phyloP scores from a whole-genome alignment of 352 stramenopile genomes.

The Globisporangium sylvaticum region DNA sequence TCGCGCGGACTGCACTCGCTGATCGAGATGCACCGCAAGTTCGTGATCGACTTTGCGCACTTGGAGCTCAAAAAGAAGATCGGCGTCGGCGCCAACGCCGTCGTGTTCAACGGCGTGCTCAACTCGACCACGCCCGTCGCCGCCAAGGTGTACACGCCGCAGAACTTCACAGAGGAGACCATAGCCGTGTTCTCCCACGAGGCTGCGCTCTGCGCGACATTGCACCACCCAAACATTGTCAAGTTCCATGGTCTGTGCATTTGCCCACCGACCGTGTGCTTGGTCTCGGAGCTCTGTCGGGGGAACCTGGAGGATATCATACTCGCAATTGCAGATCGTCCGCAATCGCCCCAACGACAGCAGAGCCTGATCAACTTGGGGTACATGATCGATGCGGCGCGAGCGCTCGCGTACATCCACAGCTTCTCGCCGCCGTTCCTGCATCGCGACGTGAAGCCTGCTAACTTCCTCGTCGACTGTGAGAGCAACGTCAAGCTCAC shows the following conservation, averaged over 20 bases:
- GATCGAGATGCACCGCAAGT: conserved; percentile 67
- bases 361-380: conserved; percentile 43
- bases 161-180: conserved; percentile 43
- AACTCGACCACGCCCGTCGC: conserved; percentile 30
- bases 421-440: conserved; percentile 59
- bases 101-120: conserved; percentile 49
- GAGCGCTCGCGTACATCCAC: conserved; percentile 59
- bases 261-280: conserved; percentile 55
- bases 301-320: conserved; percentile 46
- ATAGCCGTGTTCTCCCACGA: conserved; percentile 60
- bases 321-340: conserved; percentile 15
- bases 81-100: conserved; percentile 37
- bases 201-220: conserved; percentile 41
- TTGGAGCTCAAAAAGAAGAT: conserved; percentile 46
- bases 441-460: conserved; percentile 63
- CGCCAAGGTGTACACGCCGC: conserved; percentile 63
- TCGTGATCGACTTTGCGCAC: conserved; percentile 67
- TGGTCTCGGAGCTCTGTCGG: conserved; percentile 57
- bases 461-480: conserved; percentile 58
- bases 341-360: conserved; percentile 20
- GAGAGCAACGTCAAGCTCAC: conserved; percentile 58
- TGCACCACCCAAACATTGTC: conserved; percentile 61
- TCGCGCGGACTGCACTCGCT: conserved; percentile 44
- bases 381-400: conserved; percentile 63
- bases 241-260: conserved; percentile 65